These are phyloP conservation scores for Lasiodiplodia theobromae DNA, from an alignment of 2,329 filamentous ascomycete genomes.

Conservation along the genomic window DNA sequence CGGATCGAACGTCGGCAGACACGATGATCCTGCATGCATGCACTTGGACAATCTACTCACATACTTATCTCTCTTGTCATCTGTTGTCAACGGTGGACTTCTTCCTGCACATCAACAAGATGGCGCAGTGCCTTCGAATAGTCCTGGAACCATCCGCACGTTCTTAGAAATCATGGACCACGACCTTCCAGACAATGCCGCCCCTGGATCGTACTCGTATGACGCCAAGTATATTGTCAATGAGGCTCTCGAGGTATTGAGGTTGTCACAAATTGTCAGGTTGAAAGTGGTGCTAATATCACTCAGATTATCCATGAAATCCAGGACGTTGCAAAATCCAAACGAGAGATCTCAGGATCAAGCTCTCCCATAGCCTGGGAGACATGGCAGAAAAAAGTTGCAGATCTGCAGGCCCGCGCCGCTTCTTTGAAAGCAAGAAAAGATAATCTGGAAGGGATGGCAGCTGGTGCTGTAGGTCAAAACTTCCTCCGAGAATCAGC, in stretches of 20 bases:
- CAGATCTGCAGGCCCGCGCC: neutral
- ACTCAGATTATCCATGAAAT: neutral
- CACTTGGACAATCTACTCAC: conserved; percentile 12
- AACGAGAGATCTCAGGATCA: conserved; percentile 8
- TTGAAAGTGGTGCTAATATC: neutral
- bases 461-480: conserved; percentile 7
- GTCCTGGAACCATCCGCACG: conserved; percentile 1
- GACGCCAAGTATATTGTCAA: conserved; percentile 3
- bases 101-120: neutral
- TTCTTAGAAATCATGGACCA: conserved; percentile 13
- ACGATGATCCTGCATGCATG: conserved; percentile 8
- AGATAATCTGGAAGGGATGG: conserved; percentile 7
- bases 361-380: neutral
- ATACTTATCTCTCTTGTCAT: neutral
- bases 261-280: too few species aligned
- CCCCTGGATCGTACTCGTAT: conserved; percentile 10
- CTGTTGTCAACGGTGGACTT: neutral
- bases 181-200: neutral
- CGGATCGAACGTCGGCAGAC: neutral
- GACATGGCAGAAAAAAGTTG: neutral
- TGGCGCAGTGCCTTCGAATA: neutral
- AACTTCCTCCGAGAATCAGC: neutral
- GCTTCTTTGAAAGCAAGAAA: conserved; percentile 13
- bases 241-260: conserved; percentile 7
- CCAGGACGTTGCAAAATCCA: neutral